Percentiles rank a stretch among this genome's conserved stretches.
Conservation (phyloP, 2,329 filamentous ascomycete genomes). For the Alternaria sp. region DNA sequence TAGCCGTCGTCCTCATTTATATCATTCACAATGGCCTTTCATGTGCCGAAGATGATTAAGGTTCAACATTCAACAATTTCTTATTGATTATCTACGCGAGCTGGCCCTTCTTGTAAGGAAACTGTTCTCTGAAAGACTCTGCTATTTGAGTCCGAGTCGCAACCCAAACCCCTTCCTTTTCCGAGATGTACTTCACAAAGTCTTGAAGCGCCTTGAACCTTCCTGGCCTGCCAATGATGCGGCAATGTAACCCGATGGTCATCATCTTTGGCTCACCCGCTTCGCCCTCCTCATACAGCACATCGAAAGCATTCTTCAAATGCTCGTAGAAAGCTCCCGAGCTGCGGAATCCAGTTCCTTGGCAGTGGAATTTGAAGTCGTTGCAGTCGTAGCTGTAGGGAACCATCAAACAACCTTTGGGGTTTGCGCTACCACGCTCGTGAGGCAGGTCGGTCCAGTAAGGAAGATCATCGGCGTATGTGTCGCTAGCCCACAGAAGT, state of each 20-base stretch:
- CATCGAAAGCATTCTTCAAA: slow-evolving; percentile 62
- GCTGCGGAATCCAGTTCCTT: slow-evolving; percentile 56
- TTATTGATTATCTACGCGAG: slow-evolving; percentile 29
- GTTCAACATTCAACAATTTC: not conserved
- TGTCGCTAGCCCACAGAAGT: slow-evolving; percentile 60
- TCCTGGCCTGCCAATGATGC: slow-evolving; percentile 62
- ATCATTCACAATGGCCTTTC: not conserved
- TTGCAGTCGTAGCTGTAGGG: slow-evolving; percentile 65
- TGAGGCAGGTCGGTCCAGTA: slow-evolving; percentile 64
- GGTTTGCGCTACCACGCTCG: slow-evolving; percentile 52
- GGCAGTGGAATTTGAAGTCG: slow-evolving; percentile 59
- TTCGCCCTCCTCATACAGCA: slow-evolving; percentile 61
- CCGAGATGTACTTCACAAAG: slow-evolving; percentile 62
- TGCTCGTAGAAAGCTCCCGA: slow-evolving; percentile 57
- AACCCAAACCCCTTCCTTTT: slow-evolving; percentile 65
- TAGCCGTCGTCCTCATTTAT: not conserved
- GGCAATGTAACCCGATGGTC: slow-evolving; percentile 64
- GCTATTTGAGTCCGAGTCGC: slow-evolving; percentile 63
- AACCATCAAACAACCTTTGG: slow-evolving; percentile 63
- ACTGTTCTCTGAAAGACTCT: slow-evolving; percentile 58
- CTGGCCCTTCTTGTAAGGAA: slow-evolving; percentile 58
- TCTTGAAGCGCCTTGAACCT: slow-evolving; percentile 61
- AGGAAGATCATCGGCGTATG: slow-evolving; percentile 64
- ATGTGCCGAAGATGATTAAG: not conserved
- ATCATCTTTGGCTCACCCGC: slow-evolving; percentile 57